Conservation (phyloP, 306 rosid genomes). For the Fragaria ananassa region DNA sequence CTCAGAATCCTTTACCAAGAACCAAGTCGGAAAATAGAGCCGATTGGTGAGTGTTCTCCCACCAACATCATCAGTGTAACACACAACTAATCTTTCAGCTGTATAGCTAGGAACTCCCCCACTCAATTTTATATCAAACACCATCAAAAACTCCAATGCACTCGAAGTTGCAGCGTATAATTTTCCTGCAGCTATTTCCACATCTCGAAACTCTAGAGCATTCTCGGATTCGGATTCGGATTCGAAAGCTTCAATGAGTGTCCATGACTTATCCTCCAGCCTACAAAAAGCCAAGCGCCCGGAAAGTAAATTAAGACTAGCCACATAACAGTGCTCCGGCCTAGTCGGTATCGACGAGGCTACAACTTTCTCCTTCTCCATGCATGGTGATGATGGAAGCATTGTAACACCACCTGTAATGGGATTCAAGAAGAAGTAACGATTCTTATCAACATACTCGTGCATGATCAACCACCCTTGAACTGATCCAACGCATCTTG, state of each 20-base stretch:
- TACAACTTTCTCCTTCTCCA: neutral
- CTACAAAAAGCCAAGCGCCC: neutral
- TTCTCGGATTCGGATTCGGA: too few relatives aligned
- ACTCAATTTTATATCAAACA: neutral
- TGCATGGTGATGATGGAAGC: neutral
- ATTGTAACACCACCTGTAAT: neutral
- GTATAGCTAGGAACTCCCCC: neutral
- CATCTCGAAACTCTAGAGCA: neutral
- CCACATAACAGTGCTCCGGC: neutral
- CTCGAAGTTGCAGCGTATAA: neutral
- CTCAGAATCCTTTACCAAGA: neutral
- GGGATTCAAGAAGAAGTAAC: slow-evolving; percentile 1
- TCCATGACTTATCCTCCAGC: neutral
- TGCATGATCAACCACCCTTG: slow-evolving; percentile 9
- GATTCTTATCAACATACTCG: neutral
- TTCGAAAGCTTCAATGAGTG: neutral
- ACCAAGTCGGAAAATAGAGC: neutral
- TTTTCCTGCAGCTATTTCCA: neutral
- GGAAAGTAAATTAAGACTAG: neutral
- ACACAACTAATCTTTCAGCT: neutral
- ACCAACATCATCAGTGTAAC: neutral
- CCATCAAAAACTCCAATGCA: neutral
- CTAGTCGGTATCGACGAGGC: neutral
- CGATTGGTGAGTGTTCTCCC: neutral
- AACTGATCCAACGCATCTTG: neutral